These are phyloP conservation scores for Apiospora sp. DNA, from an alignment of 2,329 filamentous ascomycete species.

Conservation along the genomic window DNA sequence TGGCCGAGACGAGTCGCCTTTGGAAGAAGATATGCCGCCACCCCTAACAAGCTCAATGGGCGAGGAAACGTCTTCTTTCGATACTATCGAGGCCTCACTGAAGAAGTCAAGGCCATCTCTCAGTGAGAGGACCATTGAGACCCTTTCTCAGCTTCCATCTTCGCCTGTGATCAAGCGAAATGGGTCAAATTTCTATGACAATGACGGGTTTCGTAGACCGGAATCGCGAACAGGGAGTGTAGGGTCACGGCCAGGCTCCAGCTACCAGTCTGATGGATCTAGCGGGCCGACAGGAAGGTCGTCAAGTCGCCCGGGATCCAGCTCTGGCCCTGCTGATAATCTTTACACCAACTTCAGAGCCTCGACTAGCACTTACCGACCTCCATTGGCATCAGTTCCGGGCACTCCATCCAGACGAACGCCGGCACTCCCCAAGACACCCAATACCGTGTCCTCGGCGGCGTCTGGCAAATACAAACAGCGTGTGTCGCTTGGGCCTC, in stretches of 20 bases:
- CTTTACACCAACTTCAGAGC: slow-evolving; percentile 50
- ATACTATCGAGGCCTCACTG: slow-evolving; percentile 32
- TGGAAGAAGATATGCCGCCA: slow-evolving; percentile 34
- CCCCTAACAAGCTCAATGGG: slow-evolving; percentile 33
- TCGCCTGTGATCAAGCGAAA: slow-evolving; percentile 75
- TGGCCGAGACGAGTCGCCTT: slow-evolving; percentile 26
- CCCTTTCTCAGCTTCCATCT: slow-evolving; percentile 77
- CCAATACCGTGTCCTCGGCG: slow-evolving; percentile 38
- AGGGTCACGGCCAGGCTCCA: slow-evolving; percentile 63
- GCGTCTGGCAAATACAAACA: slow-evolving; percentile 34
- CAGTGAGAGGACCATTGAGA: slow-evolving; percentile 86
- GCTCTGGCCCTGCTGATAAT: slow-evolving; percentile 56
- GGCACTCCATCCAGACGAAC: slow-evolving; percentile 51
- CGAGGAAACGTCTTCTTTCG: slow-evolving; percentile 36
- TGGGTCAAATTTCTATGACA: slow-evolving; percentile 76
- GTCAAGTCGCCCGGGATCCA: slow-evolving; percentile 63
- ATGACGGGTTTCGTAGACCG: slow-evolving; percentile 66
- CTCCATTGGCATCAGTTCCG: slow-evolving; percentile 51
- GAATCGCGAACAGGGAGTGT: slow-evolving; percentile 54
- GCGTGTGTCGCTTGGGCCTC: slow-evolving; percentile 42
- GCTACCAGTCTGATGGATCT: slow-evolving; percentile 68
- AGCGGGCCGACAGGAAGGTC: slow-evolving; percentile 58
- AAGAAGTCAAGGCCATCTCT: slow-evolving; percentile 63
- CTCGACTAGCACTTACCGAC: slow-evolving; percentile 53
- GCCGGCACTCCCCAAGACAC: slow-evolving; percentile 47